Evolutionary conservation across 371 early-diverging fungal species (phyloP), one percentile per base, ranked within the genome.

Genomic region (Mortierella sp.): DNA sequence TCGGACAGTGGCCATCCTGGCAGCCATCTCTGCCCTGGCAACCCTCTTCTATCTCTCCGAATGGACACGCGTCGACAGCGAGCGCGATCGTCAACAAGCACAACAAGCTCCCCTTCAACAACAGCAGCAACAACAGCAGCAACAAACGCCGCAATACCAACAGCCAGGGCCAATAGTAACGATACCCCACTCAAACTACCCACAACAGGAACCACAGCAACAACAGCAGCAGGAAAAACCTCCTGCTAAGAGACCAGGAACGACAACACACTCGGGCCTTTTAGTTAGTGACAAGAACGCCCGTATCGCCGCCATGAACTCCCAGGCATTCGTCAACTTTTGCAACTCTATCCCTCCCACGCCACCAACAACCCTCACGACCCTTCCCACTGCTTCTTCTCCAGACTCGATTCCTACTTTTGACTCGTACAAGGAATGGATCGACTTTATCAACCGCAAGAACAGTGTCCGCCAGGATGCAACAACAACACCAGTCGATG

Each of bases 31-130:
- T 24, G 73, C 74, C 21, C 24, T 77, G 19, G 82, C 78, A 24
- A 82, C 82, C 5, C 28, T 82, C 34, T 77, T 74, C 51, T 82
- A 82, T 28, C 71, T 74, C 75, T 77, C 77, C 9, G 53, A 64
- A 10, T 77, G 82, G 78, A 69, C 81, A 34, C 26, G 69, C 13
- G 37, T 81, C 46, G 73, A 55, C 55, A 26, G 26, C 46, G 73
- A 50, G 16, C 16, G 59, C 34, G 4, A 59, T 59, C 8, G 26
- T 26, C 70, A n/a, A 16, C 31, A 16, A 21, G 19, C 50, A 21
- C 46, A 28, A 34, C 26, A 48, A 26, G 14, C n/a, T 24, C 31
- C 14, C 4, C n/a, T 48, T 3, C 43, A 24, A 64, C 64, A 48
- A 48, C 28, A n/a, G n/a, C n/a, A n/a, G n/a, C n/a, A n/a, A n/a